Percentiles rank a stretch among this genome's conserved stretches.
These are phyloP conservation scores for Hyphochytrium catenoides DNA, from an alignment of 352 stramenopile species.

Conservation along the genomic window DNA sequence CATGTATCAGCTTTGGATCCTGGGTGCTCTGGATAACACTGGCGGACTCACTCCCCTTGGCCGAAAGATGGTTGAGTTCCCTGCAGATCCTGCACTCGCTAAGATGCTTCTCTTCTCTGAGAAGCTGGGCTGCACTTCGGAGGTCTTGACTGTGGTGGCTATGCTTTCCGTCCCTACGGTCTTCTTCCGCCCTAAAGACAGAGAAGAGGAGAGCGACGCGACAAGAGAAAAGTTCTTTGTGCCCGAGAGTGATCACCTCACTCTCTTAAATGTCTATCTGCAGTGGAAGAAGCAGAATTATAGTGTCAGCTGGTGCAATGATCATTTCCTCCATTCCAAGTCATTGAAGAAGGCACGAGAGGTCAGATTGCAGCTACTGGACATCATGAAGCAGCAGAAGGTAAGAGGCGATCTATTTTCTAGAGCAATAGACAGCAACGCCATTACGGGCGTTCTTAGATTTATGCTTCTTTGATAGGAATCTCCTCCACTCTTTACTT, in stretches of 20 bases:
- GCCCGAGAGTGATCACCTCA: constrained; percentile 91
- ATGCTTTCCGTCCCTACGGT: constrained; percentile 92
- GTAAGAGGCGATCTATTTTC: too few relatives aligned
- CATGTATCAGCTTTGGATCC: constrained; percentile 96
- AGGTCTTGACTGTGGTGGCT: constrained; percentile 87
- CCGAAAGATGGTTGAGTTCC: constrained; percentile 94
- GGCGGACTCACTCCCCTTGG: constrained; percentile 86
- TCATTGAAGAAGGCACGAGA: constrained; percentile 67
- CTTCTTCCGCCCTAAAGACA: constrained; percentile 88
- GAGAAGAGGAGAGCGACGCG: constrained; percentile 91
- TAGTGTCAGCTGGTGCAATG: constrained; percentile 72
- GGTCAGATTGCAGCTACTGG: constrained; percentile 82
- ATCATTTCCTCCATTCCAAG: constrained; percentile 95
- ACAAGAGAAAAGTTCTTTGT: constrained; percentile 97
- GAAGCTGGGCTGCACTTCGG: constrained; percentile 69
- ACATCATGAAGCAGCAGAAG: constrained; percentile 94
- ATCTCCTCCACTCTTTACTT: too few relatives aligned
- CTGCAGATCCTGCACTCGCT: constrained; percentile 78
- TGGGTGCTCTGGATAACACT: constrained; percentile 91
- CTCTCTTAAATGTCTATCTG: constrained; percentile 86
- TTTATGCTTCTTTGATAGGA: too few relatives aligned
- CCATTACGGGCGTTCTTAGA: too few relatives aligned
- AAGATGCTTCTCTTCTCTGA: constrained; percentile 92
- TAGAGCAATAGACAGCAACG: too few relatives aligned
- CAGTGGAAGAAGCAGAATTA: constrained; percentile 85